Base-by-base conservation (phyloP, 2,329 filamentous ascomycete species). In the Polychaeton citri region DNA sequence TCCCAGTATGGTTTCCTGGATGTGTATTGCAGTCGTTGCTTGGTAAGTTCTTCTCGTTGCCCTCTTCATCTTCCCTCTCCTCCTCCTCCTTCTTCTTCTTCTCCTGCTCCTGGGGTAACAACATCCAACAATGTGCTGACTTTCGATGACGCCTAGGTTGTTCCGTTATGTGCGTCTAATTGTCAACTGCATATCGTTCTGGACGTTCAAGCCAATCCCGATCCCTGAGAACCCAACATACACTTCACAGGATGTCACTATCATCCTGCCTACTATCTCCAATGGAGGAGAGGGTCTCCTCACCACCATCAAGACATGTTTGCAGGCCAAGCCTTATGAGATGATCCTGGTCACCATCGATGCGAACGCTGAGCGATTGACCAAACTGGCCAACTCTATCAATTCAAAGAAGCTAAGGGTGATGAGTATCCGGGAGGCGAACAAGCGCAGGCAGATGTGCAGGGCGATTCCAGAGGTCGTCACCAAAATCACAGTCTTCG, bases 381-480 rank as follows among this genome's bases (percentile, higher is more conserved):
- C 53, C 35, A 55, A 60, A 35, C 64, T 72, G 59, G 66, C 66
- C 12, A 64, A 66, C 33, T 76, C 74, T 15, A 69, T 73, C 42
- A 74, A 76, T 17, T 60, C 65, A 38, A 69, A 74, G 39, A 76
- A 74, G 44, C 76, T 94, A 46, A 72, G 76, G 38, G 77, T 93
- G 30, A 68, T 88, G 45, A 79, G 74, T 44, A 82, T 86, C 19
- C 69, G 73, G 41, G 87, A 94, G 54, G 86, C 88, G 48, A 96
- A 96, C 66, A 96, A 96, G 67, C 81, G 88, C 37, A 76, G 88
- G 15, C 88, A 96, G 59, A 86, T 96, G 55, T 92, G 85, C 58
- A 75, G 85, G 54, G 88, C 86, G 3, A 82, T 96, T 33, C 86
- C 87, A 15, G 74, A 84, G 47, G 85, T 95, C 39, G 70, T 67